phyloP scores from a whole-genome alignment of 805 yeast genomes.

The Saturnispora besseyi region DNA sequence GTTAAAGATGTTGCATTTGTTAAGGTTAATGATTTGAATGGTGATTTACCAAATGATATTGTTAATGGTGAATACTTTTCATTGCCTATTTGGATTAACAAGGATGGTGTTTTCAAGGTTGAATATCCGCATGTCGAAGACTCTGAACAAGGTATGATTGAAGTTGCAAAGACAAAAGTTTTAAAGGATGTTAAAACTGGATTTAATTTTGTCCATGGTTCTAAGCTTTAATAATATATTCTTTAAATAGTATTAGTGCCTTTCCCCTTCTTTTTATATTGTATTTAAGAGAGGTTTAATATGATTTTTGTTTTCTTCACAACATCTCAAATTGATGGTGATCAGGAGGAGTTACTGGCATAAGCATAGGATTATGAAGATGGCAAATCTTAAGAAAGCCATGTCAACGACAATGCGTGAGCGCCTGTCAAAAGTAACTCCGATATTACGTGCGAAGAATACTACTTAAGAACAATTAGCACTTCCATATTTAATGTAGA shows the following conservation, averaged over 20 bases:
- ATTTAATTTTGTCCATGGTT: conserved; percentile 55
- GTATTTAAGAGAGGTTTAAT: too few relatives aligned
- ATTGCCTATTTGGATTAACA: conserved; percentile 35
- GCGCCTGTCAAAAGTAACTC: too few relatives aligned
- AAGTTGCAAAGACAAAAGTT: conserved; percentile 78
- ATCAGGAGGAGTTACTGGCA: too few relatives aligned
- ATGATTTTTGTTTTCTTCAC: too few relatives aligned
- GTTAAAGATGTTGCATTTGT: conserved; percentile 41
- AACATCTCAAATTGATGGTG: too few relatives aligned
- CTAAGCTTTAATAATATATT: background rate
- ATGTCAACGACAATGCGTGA: too few relatives aligned
- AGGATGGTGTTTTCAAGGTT: conserved; percentile 25
- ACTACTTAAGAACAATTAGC: too few relatives aligned
- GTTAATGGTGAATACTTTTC: conserved; percentile 37
- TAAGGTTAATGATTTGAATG: conserved; percentile 44
- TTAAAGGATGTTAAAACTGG: conserved; percentile 91
- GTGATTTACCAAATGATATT: conserved; percentile 33
- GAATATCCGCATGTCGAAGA: conserved; percentile 12
- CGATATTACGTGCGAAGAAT: too few relatives aligned
- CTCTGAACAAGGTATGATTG: conserved; percentile 78
- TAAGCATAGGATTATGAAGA: too few relatives aligned
- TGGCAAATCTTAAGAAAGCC: too few relatives aligned
- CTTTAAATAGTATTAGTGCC: too few relatives aligned
- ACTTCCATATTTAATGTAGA: too few relatives aligned
- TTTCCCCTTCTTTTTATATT: background rate